phyloP scores from a whole-genome alignment of 1,284 basidiomycete species.

The Marasmius sp. region DNA sequence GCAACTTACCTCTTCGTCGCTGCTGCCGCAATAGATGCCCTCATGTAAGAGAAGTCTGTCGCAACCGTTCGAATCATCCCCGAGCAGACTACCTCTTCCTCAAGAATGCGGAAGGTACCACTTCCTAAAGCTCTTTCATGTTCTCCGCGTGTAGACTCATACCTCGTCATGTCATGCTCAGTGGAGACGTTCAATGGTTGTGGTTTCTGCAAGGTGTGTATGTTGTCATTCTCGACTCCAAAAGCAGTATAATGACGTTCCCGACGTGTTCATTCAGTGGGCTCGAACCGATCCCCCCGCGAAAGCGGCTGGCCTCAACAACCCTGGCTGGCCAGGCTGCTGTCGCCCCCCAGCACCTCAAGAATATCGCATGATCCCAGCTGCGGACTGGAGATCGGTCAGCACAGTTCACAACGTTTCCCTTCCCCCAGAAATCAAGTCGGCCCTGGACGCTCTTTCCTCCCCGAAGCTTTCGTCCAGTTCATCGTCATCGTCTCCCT shows the following conservation, averaged over 20 bases:
- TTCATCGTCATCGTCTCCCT: constrained; percentile 22
- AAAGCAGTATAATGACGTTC: constrained; percentile 26
- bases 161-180: constrained; percentile 26
- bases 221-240: constrained; percentile 23
- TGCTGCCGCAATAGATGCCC: constrained; percentile 55
- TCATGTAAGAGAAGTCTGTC: constrained; percentile 70
- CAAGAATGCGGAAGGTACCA: constrained; percentile 79
- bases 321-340: constrained; percentile 82
- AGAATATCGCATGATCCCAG: constrained; percentile 61
- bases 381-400: constrained; percentile 80
- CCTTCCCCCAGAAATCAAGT: constrained; percentile 69
- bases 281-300: constrained; percentile 55
- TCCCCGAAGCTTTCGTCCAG: constrained; percentile 21
- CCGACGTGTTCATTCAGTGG: constrained; percentile 48
- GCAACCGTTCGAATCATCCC: constrained; percentile 69
- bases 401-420: constrained; percentile 67
- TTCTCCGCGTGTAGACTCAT: constrained; percentile 9
- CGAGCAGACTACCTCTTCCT: constrained; percentile 72
- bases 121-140: constrained; percentile 14
- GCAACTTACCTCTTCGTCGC: constrained; percentile 11
- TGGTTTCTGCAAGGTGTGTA: constrained; percentile 77
- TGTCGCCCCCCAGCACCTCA: constrained; percentile 63
- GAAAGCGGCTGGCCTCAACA: constrained; percentile 55
- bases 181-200: constrained; percentile 81
- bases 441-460: constrained; percentile 55